These are phyloP conservation scores for Ganoderma meredithae DNA, from an alignment of 1,284 basidiomycete genomes.

Conservation along the genomic window DNA sequence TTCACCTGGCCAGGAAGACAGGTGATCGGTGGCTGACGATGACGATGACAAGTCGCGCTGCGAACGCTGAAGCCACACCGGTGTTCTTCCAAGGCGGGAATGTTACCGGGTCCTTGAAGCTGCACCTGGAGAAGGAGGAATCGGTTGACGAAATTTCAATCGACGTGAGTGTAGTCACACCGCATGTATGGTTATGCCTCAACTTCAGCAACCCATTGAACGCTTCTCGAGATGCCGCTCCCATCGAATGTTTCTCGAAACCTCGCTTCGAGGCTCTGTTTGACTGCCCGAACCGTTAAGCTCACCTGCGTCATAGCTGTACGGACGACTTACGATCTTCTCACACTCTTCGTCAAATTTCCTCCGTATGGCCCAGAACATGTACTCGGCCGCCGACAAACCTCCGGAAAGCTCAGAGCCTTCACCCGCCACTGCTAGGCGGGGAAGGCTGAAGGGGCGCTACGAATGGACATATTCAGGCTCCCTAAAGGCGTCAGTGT, in stretches of 20 bases:
- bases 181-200: not conserved
- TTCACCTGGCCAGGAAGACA: constrained; percentile 29
- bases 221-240: not conserved
- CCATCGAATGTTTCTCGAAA: not conserved
- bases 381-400: constrained; percentile 30
- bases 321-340: constrained; percentile 32
- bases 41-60: constrained; percentile 49
- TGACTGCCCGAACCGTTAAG: not conserved
- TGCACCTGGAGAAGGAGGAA: constrained; percentile 54
- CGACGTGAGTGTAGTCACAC: constrained; percentile 42
- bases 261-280: not conserved
- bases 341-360: constrained; percentile 40
- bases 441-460: constrained; percentile 54
- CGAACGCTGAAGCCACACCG: constrained; percentile 43
- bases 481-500: constrained; percentile 50
- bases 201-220: not conserved
- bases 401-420: not conserved
- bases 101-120: constrained; percentile 52
- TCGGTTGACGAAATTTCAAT: constrained; percentile 52
- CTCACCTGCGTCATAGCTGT: constrained; percentile 33
- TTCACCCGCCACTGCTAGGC: constrained; percentile 30
- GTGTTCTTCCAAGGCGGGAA: constrained; percentile 52
- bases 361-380: constrained; percentile 44
- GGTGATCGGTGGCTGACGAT: constrained; percentile 51
- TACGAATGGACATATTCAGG: constrained; percentile 55